Base-by-base conservation (phyloP, 495 filamentous ascomycete species). In the Jackrogersella minutella region DNA sequence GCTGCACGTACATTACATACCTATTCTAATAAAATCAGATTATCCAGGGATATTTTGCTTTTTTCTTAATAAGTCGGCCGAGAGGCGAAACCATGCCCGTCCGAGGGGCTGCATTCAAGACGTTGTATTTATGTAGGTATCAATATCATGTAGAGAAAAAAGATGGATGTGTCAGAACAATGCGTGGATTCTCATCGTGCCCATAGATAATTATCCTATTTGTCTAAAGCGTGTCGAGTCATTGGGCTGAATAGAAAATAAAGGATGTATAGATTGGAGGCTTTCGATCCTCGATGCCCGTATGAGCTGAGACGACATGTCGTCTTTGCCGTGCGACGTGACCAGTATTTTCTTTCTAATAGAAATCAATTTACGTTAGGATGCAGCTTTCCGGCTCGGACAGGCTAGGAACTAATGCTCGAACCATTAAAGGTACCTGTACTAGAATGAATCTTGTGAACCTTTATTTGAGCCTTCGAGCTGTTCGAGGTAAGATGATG, bases 311-410 rank as follows among this genome's bases (percentile, higher is more conserved):
- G 21, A 16, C 33, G 41, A 40, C 33, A 30, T 59, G 37, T 16
- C 57, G 53, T 30, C 36, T 51, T 52, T 33, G 33, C 34, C 55
- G 65, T 68, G 24, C 54, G 26, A 68, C 49, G 34, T 64, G 59
- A 68, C 51, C 24, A 34, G 59, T 68, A 44, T 28, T 53, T 68
- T 30, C 16, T 53, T 68, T 64, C 2, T 50, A 36, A 62, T 2
- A 37, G 21, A 31, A 63, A 49, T 40, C 11, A n/a, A 49, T 37
- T 64, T 17, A 40, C 33, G 54, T 36, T 40, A 13, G 22, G 16
- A 53, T 31, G 40, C 39, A 46, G 14, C 30, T 31, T 41, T 52
- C 34, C 41, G 41, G 44, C 36, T 30, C 49, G 40, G 51, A 21
- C 28, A 46, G 39, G 46, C 14, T 22, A 46, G 36, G 21, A 31